A percentile compares a stretch with the other conserved stretches of the same genome.
These are phyloP conservation scores for Metroxylon sagu DNA, from an alignment of 176 grass and related monocot species.

Conservation along the genomic window DNA sequence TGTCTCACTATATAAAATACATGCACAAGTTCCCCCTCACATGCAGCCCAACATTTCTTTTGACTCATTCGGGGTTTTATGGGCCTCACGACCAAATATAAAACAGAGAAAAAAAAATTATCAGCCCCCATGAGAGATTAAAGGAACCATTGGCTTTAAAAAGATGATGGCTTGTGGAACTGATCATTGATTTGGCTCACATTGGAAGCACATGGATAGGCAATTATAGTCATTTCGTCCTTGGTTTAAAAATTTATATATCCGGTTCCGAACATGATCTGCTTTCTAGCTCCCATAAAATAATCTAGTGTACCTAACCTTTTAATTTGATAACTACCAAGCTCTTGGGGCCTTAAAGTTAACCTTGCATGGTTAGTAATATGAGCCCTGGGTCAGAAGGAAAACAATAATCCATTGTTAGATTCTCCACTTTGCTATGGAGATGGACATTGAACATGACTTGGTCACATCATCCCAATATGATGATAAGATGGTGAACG, in stretches of 20 bases:
- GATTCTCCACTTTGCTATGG: no score
- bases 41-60: constrained; percentile 69
- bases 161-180: constrained; percentile 38
- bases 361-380: neutral
- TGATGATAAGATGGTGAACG: no score
- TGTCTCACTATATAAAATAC: constrained; percentile 4
- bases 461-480: no score
- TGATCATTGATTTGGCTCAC: constrained; percentile 66
- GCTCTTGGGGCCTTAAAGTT: neutral
- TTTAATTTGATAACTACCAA: constrained; percentile 15
- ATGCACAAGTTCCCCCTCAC: constrained; percentile 32
- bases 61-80: constrained; percentile 35
- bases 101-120: neutral
- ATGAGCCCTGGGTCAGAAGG: neutral
- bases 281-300: constrained; percentile 11
- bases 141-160: constrained; percentile 21
- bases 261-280: constrained; percentile 17
- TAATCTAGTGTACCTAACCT: constrained; percentile 21
- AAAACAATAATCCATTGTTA: no score
- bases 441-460: no score
- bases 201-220: constrained; percentile 52
- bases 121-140: constrained; percentile 11
- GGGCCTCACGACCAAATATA: neutral
- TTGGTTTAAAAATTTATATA: constrained; percentile 6
- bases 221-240: constrained; percentile 51